phyloP scores from a whole-genome alignment of 2,329 filamentous ascomycete species.

The Teratosphaeria viscida region DNA sequence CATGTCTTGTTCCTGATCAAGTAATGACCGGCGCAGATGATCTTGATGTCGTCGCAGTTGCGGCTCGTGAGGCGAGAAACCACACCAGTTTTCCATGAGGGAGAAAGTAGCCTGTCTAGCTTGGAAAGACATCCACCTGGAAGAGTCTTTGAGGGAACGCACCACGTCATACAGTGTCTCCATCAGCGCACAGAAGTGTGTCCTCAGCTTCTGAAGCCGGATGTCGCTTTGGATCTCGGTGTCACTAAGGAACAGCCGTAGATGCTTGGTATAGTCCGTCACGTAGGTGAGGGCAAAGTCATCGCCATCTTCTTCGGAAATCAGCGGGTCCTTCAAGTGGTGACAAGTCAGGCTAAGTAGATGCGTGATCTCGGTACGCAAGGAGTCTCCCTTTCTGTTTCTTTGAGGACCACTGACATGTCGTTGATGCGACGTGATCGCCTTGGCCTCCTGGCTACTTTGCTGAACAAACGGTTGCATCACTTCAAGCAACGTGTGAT shows the following conservation, averaged over 20 bases:
- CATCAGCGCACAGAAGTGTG: slow-evolving; percentile 88
- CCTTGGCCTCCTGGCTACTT: slow-evolving; percentile 81
- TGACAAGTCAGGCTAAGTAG: slow-evolving; percentile 91
- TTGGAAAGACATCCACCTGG: slow-evolving; percentile 95
- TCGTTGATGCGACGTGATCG: slow-evolving; percentile 65
- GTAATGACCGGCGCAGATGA: slow-evolving; percentile 72
- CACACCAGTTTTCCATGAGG: slow-evolving; percentile 98
- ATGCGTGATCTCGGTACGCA: slow-evolving; percentile 90
- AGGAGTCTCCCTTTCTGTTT: slow-evolving; percentile 71
- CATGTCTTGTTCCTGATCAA: slow-evolving; percentile 63
- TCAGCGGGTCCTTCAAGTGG: slow-evolving; percentile 67
- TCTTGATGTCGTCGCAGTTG: slow-evolving; percentile 77
- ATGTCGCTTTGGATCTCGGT: slow-evolving; percentile 89
- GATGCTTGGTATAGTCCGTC: slow-evolving; percentile 77
- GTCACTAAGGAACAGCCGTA: slow-evolving; percentile 91
- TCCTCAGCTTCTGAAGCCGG: slow-evolving; percentile 82
- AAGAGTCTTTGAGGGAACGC: slow-evolving; percentile 71
- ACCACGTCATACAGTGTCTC: slow-evolving; percentile 90
- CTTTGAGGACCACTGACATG: slow-evolving; percentile 65
- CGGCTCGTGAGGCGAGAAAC: slow-evolving; percentile 81
- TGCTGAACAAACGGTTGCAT: slow-evolving; percentile 75
- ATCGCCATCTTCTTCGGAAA: slow-evolving; percentile 67
- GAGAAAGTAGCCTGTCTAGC: slow-evolving; percentile 90
- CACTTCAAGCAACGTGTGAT: slow-evolving; percentile 80
- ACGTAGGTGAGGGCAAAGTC: slow-evolving; percentile 78